Conservation (phyloP, 306 rosid genomes). For the Prunus armeniaca region DNA sequence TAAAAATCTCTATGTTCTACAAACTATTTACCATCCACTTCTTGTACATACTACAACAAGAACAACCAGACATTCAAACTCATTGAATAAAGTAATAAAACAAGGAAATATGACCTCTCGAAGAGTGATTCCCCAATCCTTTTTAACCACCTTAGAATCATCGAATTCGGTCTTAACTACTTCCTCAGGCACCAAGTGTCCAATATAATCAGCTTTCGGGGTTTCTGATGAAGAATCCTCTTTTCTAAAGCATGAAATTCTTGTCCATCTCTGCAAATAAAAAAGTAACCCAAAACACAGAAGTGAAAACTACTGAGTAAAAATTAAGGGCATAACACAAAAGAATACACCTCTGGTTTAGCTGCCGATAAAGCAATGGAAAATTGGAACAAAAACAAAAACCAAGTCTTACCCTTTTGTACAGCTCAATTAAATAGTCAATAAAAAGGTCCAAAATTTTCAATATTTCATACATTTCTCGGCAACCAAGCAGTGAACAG, state of each 20-base stretch:
- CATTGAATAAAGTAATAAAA: background rate
- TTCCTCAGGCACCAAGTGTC: conserved; percentile 40
- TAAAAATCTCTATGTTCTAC: background rate
- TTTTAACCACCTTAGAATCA: conserved; percentile 33
- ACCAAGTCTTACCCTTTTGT: background rate
- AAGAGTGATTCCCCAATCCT: conserved; percentile 39
- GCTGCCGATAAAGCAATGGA: background rate
- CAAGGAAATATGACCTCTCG: conserved; percentile 44
- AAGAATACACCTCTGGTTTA: background rate
- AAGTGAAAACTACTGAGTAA: background rate
- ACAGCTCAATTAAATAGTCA: background rate
- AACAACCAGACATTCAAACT: conserved; percentile 1
- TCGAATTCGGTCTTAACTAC: conserved; percentile 44
- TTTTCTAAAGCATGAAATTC: conserved; percentile 71
- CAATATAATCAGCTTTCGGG: conserved; percentile 38
- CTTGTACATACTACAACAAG: background rate
- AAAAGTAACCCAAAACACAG: background rate
- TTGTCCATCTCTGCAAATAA: conserved; percentile 55
- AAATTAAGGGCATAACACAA: background rate
- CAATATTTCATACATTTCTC: background rate
- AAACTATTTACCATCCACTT: background rate
- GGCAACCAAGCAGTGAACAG: background rate
- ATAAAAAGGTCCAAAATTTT: background rate
- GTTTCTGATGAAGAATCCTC: conserved; percentile 58
- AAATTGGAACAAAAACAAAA: background rate